Evolutionary conservation across 768 basidiomycete genomes (phyloP).

Genomic region (Nidularia sp.): DNA sequence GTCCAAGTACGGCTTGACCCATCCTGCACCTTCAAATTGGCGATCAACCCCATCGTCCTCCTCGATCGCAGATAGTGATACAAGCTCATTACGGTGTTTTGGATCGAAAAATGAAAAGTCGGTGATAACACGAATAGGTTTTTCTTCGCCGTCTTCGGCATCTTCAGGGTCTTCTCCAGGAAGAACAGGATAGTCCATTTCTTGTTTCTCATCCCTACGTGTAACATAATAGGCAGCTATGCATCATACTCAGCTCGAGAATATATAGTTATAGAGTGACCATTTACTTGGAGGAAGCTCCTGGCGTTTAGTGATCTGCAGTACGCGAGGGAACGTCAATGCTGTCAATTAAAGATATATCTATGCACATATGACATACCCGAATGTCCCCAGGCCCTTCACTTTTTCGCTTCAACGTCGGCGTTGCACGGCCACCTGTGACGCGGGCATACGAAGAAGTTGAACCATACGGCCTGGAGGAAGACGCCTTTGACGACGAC

Average conservation of each 20-base stretch:
- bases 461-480: not conserved
- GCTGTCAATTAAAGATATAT: not conserved
- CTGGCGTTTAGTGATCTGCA: slow-evolving; percentile 21
- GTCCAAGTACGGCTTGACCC: slow-evolving; percentile 39
- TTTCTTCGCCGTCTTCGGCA: slow-evolving; percentile 15
- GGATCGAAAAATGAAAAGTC: slow-evolving; percentile 64
- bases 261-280: no score
- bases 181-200: slow-evolving; percentile 29
- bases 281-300: slow-evolving; percentile 12
- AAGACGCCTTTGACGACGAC: not conserved
- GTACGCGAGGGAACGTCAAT: not conserved
- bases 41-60: slow-evolving; percentile 32
- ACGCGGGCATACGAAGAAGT: no score
- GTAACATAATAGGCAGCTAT: slow-evolving; percentile 36
- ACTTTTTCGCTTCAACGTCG: slow-evolving; percentile 5
- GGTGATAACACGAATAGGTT: slow-evolving; percentile 54
- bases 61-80: slow-evolving; percentile 45
- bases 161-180: slow-evolving; percentile 32
- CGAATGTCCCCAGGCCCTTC: slow-evolving; percentile 9
- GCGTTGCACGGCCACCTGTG: not conserved
- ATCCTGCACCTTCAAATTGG: slow-evolving; percentile 52
- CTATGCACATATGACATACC: slow-evolving; percentile 7
- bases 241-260: not conserved
- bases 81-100: slow-evolving; percentile 34
- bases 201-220: slow-evolving; percentile 23